These are phyloP conservation scores for Xylaria longipes DNA, from an alignment of 495 filamentous ascomycete species.

Conservation along the genomic window DNA sequence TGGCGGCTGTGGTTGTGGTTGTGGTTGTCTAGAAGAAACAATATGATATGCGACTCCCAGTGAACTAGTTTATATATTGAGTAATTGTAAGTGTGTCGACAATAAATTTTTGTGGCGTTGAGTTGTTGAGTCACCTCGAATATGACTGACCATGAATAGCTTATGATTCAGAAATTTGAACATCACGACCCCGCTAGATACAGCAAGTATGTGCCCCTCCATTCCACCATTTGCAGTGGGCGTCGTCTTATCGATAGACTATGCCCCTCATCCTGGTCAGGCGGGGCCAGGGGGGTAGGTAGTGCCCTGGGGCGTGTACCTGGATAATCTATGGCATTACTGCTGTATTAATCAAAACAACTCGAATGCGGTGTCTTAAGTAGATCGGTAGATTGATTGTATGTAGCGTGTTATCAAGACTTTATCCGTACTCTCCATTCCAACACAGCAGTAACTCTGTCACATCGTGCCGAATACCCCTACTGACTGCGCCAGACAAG, in stretches of 20 bases:
- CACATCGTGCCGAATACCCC: not conserved
- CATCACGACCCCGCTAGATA: not conserved
- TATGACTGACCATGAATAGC: slow-evolving; percentile 11
- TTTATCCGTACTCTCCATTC: not conserved
- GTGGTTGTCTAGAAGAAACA: not conserved
- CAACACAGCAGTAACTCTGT: not conserved
- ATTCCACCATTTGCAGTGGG: not conserved
- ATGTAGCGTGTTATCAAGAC: no score
- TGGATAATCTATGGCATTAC: no score
- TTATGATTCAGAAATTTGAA: slow-evolving; percentile 18
- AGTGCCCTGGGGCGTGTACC: not conserved
- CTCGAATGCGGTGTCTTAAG: no score
- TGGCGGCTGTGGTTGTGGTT: not conserved
- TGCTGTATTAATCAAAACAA: no score
- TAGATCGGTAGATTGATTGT: no score
- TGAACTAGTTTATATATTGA: not conserved
- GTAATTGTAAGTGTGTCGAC: not conserved
- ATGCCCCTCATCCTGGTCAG: not conserved
- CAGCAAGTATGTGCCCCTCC: not conserved
- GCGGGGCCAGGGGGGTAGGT: not conserved
- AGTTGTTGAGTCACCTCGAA: slow-evolving; percentile 1
- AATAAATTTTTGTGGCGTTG: not conserved
- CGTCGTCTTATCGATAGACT: slow-evolving; percentile 4
- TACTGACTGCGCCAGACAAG: not conserved
- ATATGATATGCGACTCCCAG: not conserved